Percentiles rank a stretch among this genome's conserved stretches.
Evolutionary conservation across 176 grass and related monocot genomes (phyloP).

Genomic region (Triticum turgidum): DNA sequence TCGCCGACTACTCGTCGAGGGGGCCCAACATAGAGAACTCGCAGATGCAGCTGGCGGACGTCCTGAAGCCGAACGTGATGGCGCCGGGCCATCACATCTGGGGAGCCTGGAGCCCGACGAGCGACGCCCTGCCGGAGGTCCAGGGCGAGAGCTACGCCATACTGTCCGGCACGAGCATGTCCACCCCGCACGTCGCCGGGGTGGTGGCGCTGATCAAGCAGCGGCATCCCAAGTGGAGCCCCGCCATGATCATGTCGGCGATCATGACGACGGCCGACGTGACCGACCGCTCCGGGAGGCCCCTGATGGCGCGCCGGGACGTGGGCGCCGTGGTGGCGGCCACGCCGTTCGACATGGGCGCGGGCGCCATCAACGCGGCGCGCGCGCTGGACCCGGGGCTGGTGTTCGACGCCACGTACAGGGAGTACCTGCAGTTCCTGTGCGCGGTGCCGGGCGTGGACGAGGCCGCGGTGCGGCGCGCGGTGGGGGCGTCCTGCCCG

Average conservation of each 20-base stretch:
- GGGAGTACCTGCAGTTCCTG: slow-evolving; percentile 71
- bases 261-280: slow-evolving; percentile 75
- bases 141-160: slow-evolving; percentile 49
- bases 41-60: slow-evolving; percentile 54
- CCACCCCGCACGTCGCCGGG: slow-evolving; percentile 64
- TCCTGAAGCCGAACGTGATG: slow-evolving; percentile 87
- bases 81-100: slow-evolving; percentile 81
- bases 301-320: slow-evolving; percentile 32
- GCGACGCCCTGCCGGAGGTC: slow-evolving; percentile 37
- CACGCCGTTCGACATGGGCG: slow-evolving; percentile 76
- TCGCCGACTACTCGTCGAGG: slow-evolving; percentile 75
- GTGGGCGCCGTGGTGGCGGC: slow-evolving; percentile 1
- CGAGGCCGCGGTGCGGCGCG: slow-evolving; percentile 43
- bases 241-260: slow-evolving; percentile 63
- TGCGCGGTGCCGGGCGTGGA: slow-evolving; percentile 69
- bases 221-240: slow-evolving; percentile 71
- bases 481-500: slow-evolving; percentile 59
- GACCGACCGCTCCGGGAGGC: slow-evolving; percentile 38
- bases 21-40: slow-evolving; percentile 70
- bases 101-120: slow-evolving; percentile 86
- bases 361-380: slow-evolving; percentile 55
- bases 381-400: slow-evolving; percentile 72
- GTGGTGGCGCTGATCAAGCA: slow-evolving; percentile 71
- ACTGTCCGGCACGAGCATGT: slow-evolving; percentile 80
- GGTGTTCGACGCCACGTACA: slow-evolving; percentile 52